Conservation (phyloP, 805 yeast species). For the Candida oleophila region DNA sequence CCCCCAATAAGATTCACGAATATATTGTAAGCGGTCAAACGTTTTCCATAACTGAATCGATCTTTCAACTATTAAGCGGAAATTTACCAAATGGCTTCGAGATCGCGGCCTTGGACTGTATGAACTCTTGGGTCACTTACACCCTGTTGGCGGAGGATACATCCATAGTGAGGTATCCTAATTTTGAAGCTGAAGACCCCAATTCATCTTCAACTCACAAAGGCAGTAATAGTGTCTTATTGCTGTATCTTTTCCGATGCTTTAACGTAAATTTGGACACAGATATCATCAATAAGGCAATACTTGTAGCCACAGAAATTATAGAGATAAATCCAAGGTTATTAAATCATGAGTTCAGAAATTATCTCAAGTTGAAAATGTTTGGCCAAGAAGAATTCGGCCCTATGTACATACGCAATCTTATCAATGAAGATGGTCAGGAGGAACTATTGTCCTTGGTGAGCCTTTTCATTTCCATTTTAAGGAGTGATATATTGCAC, state of each 20-base stretch:
- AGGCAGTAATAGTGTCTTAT: conserved; percentile 5
- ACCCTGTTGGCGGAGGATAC: conserved; percentile 34
- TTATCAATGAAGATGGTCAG: conserved; percentile 29
- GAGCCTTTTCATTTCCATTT: conserved; percentile 43
- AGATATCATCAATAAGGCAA: conserved; percentile 19
- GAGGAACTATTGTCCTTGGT: conserved; percentile 40
- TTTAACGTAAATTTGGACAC: conserved; percentile 1
- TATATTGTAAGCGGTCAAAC: conserved; percentile 7
- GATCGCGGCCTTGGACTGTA: conserved; percentile 20
- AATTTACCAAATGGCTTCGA: conserved; percentile 11
- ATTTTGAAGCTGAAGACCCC: conserved; percentile 10
- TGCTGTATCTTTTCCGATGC: conserved; percentile 17
- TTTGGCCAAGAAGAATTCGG: conserved; percentile 48
- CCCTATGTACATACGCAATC: conserved; percentile 29
- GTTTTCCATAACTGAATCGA: not conserved
- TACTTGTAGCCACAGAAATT: conserved; percentile 41
- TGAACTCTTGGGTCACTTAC: conserved; percentile 38
- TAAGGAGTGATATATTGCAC: conserved; percentile 46
- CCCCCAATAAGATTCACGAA: conserved; percentile 33
- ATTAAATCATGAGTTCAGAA: conserved; percentile 28
- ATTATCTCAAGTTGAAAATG: conserved; percentile 29
- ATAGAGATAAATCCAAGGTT: conserved; percentile 47
- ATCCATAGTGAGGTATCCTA: conserved; percentile 30
- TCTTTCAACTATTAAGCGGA: not conserved
- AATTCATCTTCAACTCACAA: not conserved